A percentile compares a stretch with the other conserved stretches of the same genome.
Evolutionary conservation across 2,329 filamentous ascomycete genomes (phyloP).

Genomic region (Parastagonospora avenae): DNA sequence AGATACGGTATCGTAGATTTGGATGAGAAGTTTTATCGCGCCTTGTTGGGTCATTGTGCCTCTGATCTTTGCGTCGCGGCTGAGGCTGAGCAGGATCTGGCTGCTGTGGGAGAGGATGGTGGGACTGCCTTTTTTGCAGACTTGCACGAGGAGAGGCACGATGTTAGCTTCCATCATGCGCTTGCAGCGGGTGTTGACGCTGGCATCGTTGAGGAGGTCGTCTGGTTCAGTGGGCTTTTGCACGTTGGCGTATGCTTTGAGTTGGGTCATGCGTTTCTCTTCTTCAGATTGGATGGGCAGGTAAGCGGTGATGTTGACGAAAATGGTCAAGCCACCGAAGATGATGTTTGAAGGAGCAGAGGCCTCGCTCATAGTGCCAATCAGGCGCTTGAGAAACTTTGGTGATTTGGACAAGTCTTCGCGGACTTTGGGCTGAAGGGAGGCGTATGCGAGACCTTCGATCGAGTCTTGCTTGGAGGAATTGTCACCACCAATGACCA

Average conservation of each 20-base stretch:
- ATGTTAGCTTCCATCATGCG: constrained; percentile 78
- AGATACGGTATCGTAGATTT: constrained; percentile 66
- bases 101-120: constrained; percentile 74
- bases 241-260: constrained; percentile 93
- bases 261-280: constrained; percentile 86
- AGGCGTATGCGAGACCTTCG: constrained; percentile 91
- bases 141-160: constrained; percentile 75
- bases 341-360: constrained; percentile 63
- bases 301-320: constrained; percentile 84
- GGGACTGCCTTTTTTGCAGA: constrained; percentile 73
- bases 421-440: constrained; percentile 82
- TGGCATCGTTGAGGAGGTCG: constrained; percentile 74
- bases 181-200: constrained; percentile 76
- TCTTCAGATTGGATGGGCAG: constrained; percentile 80
- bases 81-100: constrained; percentile 77
- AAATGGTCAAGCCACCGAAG: constrained; percentile 84
- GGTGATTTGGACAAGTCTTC: constrained; percentile 75
- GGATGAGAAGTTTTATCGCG: constrained; percentile 82
- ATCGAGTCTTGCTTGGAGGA: constrained; percentile 71
- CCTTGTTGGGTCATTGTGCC: constrained; percentile 89
- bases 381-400: constrained; percentile 70
- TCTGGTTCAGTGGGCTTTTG: constrained; percentile 67
- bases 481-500: constrained; percentile 66
- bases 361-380: constrained; percentile 60
- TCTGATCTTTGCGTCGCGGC: constrained; percentile 73